Conservation (phyloP, 1,284 basidiomycete genomes). For the Inonotus obliquus region DNA sequence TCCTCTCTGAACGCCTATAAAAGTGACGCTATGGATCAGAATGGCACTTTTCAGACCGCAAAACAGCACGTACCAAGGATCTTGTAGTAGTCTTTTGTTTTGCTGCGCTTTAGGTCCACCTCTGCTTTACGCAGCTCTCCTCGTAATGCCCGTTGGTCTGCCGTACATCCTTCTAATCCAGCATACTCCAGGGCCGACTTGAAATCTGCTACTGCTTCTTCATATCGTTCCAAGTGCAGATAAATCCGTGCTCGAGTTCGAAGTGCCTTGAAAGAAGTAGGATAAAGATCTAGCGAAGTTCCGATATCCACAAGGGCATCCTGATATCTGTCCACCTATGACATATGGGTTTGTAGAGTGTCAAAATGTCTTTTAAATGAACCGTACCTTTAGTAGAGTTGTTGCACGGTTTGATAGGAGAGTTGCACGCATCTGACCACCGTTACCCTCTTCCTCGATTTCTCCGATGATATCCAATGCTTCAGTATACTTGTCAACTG, state of each 20-base stretch:
- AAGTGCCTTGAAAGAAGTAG: constrained; percentile 77
- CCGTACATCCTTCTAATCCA: constrained; percentile 50
- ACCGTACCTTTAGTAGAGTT: constrained; percentile 64
- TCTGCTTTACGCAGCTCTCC: constrained; percentile 75
- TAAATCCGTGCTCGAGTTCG: constrained; percentile 81
- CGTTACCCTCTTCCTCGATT: constrained; percentile 61
- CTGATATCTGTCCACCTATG: constrained; percentile 56
- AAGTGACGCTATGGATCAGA: neutral
- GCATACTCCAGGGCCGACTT: constrained; percentile 71
- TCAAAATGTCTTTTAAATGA: neutral
- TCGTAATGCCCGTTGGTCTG: constrained; percentile 59
- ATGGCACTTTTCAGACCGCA: neutral
- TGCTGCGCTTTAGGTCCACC: constrained; percentile 72
- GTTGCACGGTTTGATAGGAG: constrained; percentile 83
- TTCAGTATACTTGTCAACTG: constrained; percentile 64
- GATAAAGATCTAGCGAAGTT: constrained; percentile 57
- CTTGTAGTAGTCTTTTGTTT: constrained; percentile 84
- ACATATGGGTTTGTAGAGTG: constrained; percentile 12
- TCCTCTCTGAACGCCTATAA: constrained; percentile 43
- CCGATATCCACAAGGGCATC: constrained; percentile 72
- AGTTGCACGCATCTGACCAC: constrained; percentile 74
- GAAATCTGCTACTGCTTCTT: constrained; percentile 73
- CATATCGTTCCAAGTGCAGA: constrained; percentile 71
- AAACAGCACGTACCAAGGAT: constrained; percentile 44
- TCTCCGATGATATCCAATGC: constrained; percentile 65